A percentile compares a stretch with the other conserved stretches of the same genome.
Conservation (phyloP, 768 basidiomycete genomes). For the Russula sp. region DNA sequence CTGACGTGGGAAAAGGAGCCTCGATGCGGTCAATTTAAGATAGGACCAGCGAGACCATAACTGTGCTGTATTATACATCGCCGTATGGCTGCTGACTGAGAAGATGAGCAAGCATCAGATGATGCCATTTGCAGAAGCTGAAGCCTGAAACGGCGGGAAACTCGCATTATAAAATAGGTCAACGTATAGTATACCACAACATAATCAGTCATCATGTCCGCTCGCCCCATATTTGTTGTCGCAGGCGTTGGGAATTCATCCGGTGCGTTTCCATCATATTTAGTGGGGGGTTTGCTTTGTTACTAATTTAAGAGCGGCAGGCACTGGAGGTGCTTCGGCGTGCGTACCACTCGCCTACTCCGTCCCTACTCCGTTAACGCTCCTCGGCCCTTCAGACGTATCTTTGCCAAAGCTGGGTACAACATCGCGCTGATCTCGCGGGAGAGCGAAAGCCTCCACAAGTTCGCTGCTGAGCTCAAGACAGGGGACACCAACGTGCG, state of each 20-base stretch:
- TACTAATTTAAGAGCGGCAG: slow-evolving; percentile 21
- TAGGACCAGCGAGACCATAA: too few relatives aligned
- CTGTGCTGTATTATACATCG: neutral
- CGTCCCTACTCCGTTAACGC: neutral
- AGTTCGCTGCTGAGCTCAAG: slow-evolving; percentile 32
- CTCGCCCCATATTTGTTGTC: slow-evolving; percentile 36
- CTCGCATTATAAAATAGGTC: neutral
- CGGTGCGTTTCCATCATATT: slow-evolving; percentile 27
- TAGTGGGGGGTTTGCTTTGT: neutral
- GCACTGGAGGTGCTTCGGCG: slow-evolving; percentile 39
- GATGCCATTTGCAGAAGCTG: too few relatives aligned
- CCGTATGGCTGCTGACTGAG: slow-evolving; percentile 2
- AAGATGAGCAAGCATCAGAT: neutral
- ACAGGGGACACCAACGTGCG: slow-evolving; percentile 34
- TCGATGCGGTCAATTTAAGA: too few relatives aligned
- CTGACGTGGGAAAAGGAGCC: neutral
- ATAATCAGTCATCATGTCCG: slow-evolving; percentile 26
- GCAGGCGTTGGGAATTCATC: slow-evolving; percentile 38
- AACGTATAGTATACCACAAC: neutral
- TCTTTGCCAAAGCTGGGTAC: slow-evolving; percentile 38
- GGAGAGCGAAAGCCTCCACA: slow-evolving; percentile 32
- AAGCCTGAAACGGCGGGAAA: too few relatives aligned
- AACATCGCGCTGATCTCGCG: slow-evolving; percentile 38
- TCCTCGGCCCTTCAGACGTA: slow-evolving; percentile 26
- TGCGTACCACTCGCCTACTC: slow-evolving; percentile 24